Evolutionary conservation across 257 asterid genomes (phyloP).

Genomic region (Sherardia arvensis): DNA sequence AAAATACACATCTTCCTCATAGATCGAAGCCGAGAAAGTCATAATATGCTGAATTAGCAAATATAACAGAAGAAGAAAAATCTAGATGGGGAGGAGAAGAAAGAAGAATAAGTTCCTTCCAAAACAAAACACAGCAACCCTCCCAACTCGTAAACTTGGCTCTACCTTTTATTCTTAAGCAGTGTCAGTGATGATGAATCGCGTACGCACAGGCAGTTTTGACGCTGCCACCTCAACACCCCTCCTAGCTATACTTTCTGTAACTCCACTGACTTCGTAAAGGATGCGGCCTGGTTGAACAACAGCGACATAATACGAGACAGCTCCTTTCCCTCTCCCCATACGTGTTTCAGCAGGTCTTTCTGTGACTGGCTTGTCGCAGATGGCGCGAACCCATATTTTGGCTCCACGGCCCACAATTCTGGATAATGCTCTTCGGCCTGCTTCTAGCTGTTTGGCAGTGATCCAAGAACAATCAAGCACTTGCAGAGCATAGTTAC

Average conservation of each 20-base stretch:
- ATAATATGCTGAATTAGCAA: constrained; percentile 1
- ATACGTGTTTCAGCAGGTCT: constrained; percentile 14
- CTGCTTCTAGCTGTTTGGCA: constrained; percentile 12
- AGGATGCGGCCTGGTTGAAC: constrained; percentile 8
- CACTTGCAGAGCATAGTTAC: constrained; percentile 4
- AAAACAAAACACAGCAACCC: not conserved
- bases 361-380: constrained; percentile 13
- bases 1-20: not conserved
- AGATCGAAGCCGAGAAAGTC: not conserved
- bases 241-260: constrained; percentile 9
- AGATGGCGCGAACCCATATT: constrained; percentile 12
- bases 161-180: constrained; percentile 1
- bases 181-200: not conserved
- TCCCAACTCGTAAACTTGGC: not conserved
- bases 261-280: constrained; percentile 5
- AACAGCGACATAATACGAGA: constrained; percentile 9
- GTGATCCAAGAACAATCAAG: constrained; percentile 3
- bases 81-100: not conserved
- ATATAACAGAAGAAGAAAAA: not conserved
- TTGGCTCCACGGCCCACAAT: constrained; percentile 14
- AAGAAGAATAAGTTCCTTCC: not conserved
- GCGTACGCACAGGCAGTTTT: constrained; percentile 3
- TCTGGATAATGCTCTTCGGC: constrained; percentile 11
- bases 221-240: constrained; percentile 4
- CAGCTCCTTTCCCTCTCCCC: constrained; percentile 16